Conservation (phyloP, 2,329 filamentous ascomycete genomes). For the Sphaerulina musiva region DNA sequence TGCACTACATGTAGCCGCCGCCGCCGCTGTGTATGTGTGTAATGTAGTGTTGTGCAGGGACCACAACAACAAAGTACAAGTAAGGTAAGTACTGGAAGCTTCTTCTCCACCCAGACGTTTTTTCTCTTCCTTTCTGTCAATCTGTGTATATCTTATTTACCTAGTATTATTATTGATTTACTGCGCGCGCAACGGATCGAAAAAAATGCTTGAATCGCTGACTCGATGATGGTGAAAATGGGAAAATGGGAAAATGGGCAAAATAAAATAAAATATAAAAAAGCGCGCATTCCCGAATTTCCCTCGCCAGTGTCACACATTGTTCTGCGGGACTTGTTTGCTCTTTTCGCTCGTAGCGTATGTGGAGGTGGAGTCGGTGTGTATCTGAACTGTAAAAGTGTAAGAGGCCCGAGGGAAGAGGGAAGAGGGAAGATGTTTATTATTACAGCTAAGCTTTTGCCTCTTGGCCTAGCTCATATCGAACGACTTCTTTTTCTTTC, state of each 20-base stretch:
- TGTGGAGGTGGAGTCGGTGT: constrained; percentile 3
- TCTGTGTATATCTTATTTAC: no score
- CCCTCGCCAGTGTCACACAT: constrained; percentile 7
- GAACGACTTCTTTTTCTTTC: no score
- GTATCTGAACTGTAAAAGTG: background rate
- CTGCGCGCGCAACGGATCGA: no score
- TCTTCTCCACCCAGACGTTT: background rate
- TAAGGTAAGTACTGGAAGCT: constrained; percentile 3
- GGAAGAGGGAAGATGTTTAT: no score
- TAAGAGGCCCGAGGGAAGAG: no score
- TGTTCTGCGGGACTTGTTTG: constrained; percentile 1
- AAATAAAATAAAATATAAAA: no score
- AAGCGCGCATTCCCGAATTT: background rate
- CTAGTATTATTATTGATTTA: no score
- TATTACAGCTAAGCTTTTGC: no score
- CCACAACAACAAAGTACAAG: background rate
- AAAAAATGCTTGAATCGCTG: no score
- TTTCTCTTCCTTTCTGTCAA: background rate
- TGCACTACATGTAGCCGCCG: background rate
- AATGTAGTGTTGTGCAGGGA: background rate
- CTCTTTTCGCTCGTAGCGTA: constrained; percentile 5
- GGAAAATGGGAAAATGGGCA: no score
- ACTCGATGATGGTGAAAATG: background rate
- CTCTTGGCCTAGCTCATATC: no score
- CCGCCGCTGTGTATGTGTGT: background rate